Base-by-base conservation (phyloP, 805 yeast genomes). In the Suhomyces sp. region DNA sequence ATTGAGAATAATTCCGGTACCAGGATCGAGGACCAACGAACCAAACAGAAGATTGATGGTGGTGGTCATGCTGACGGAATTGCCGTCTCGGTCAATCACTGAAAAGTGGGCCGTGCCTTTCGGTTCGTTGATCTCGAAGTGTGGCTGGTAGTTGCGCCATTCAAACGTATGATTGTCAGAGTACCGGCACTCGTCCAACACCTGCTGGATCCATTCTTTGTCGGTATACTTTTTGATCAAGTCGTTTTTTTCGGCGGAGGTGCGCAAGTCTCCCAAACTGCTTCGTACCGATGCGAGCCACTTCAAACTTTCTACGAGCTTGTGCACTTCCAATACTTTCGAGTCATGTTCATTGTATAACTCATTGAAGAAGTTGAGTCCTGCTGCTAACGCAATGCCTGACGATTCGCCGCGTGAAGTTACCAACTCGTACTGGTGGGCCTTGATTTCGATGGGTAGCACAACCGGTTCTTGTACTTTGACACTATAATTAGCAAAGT, bases 61-160 rank as follows among this genome's bases (percentile, higher is more conserved):
- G 1, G 97, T 87, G 0, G 98, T 93, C 76, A 92, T 77, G 2
- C 89, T 76, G 2, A 93, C 94, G 0, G 97, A 90, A 72, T 88
- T 87, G 31, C 87, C 85, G 51, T 80, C 61, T 41, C 68, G 67
- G 66, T 93, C 99, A 21, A 92, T 80, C 1, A 93, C 80, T 6
- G 93, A 83, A 59, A 92, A 83, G 62, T 90, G 96, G 0, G 97
- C 79, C 0, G 99, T 93, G 1, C 99, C 99, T 62, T 89, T 88
- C 1, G 93, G 88, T n/a, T 87, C 87, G 48, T 81, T 82, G 37
- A 83, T 72, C 59, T 87, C 90, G 63, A 83, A 93, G 13, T 84
- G 82, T 0, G 98, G 97, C 31, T 83, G 75, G 63, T 93, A 93
- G 54, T 82, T 84, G 33, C 78, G 65, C 92, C 93, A 91, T 21